Evolutionary conservation across 2,329 filamentous ascomycete species (phyloP), one percentile per base, ranked within the genome.

Genomic region (Beauveria scarabaeidicola): DNA sequence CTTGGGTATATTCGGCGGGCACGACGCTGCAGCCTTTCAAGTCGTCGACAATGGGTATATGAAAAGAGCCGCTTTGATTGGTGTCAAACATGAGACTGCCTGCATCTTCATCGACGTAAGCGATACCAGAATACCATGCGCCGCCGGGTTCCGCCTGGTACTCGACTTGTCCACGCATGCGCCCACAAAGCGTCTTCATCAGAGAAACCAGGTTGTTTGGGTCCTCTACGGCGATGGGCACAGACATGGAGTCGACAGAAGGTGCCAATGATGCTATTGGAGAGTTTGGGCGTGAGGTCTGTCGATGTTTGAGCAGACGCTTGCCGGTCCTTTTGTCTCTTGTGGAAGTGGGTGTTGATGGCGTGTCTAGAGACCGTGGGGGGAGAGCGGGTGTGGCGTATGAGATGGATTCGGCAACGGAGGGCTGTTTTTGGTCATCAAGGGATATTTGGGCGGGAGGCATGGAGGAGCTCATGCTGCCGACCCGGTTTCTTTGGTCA

Each of bases 131-230:
- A 60, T 81, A 79, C 90, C 90, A 94, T 1, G 80, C 77, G 17
- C 80, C 83, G 25, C 77, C 76, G 15, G 79, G 77, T 41, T 84
- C 83, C 47, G 78, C 78, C 66, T 88, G 84, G 69, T 90, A 93
- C 63, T 90, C 86, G 32, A 91, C 78, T 64, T 87, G 85, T 59
- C 90, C 90, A 66, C 85, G 86, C 89, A 93, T 94, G 64, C 86
- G 82, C 29, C 90, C 90, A 67, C 87, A 88, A 7, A 91, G 76
- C 25, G 81, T 86, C 70, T 86, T 89, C 89, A 94, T 93, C 61
- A 94, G 74, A 66, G 84, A 79, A 58, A 91, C 75, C 27, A 93
- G 81, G 68, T 85, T 88, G 65, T 87, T 87, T 43, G 87, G 84
- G 71, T 91, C 87, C 21, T 82, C 80, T 4, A 85, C 86, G 40